Conservation (phyloP, 331 rosid species). For the Malus hybrid region DNA sequence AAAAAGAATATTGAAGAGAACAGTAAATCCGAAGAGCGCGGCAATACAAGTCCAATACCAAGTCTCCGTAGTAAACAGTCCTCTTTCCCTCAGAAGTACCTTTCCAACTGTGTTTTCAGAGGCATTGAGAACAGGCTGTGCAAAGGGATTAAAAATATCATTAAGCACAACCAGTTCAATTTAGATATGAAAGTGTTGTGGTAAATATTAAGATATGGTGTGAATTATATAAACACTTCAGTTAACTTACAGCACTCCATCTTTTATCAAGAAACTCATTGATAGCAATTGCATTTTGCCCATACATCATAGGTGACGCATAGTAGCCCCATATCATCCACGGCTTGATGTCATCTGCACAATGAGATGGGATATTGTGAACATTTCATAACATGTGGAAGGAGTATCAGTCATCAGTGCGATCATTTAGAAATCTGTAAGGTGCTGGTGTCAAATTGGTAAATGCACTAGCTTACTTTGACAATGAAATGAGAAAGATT, state of each 20-base stretch:
- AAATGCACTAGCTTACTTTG: neutral
- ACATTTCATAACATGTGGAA: neutral
- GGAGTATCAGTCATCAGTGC: neutral
- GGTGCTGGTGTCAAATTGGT: neutral
- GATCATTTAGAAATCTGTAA: neutral
- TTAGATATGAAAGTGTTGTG: neutral
- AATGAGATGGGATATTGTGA: neutral
- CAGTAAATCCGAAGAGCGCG: conserved; percentile 47
- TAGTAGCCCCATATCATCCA: conserved; percentile 90
- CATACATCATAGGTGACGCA: conserved; percentile 86
- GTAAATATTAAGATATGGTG: neutral
- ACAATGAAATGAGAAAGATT: neutral
- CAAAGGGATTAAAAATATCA: neutral
- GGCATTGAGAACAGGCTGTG: conserved; percentile 19
- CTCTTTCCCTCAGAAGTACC: conserved; percentile 49
- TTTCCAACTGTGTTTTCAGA: conserved; percentile 34
- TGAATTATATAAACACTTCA: neutral
- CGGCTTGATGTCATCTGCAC: conserved; percentile 52
- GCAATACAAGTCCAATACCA: conserved; percentile 54
- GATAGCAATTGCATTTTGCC: conserved; percentile 70
- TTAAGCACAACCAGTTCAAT: neutral
- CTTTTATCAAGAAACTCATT: conserved; percentile 73
- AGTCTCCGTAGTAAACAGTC: conserved; percentile 47
- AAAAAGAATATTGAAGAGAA: conserved; percentile 40
- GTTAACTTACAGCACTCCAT: conserved; percentile 43